phyloP scores from a whole-genome alignment of 1,139 yeast genomes.

The Geotrichum restrictum region DNA sequence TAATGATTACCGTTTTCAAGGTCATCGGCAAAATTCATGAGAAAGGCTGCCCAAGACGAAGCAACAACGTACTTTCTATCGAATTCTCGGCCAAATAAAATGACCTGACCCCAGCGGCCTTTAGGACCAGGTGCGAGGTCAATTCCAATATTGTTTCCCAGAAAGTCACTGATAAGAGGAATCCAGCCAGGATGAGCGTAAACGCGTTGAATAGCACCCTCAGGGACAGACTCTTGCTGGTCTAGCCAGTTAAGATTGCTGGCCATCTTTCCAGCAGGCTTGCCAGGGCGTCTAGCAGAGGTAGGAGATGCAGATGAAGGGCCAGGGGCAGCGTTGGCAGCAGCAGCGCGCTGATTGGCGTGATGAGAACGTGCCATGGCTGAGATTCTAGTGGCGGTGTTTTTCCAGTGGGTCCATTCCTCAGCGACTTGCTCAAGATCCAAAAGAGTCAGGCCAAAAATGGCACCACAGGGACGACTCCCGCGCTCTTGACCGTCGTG shows the following conservation, averaged over 20 bases:
- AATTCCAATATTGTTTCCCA: slow-evolving; percentile 85
- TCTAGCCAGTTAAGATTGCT: slow-evolving; percentile 34
- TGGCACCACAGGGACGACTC: slow-evolving; percentile 69
- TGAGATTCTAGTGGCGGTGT: slow-evolving; percentile 47
- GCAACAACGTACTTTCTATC: slow-evolving; percentile 78
- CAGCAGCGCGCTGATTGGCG: slow-evolving; percentile 23
- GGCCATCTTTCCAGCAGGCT: slow-evolving; percentile 13
- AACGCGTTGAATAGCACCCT: slow-evolving; percentile 60
- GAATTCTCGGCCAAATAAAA: slow-evolving; percentile 83
- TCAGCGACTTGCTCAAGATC: slow-evolving; percentile 68
- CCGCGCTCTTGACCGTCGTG: slow-evolving; percentile 83
- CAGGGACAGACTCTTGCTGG: slow-evolving; percentile 69
- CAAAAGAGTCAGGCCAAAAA: slow-evolving; percentile 66
- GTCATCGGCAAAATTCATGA: slow-evolving; percentile 76
- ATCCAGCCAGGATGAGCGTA: slow-evolving; percentile 91
- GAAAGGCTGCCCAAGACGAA: slow-evolving; percentile 79
- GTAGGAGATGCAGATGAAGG: slow-evolving; percentile 22
- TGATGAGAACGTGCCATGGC: slow-evolving; percentile 25
- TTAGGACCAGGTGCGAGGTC: slow-evolving; percentile 79
- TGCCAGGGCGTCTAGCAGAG: slow-evolving; percentile 8
- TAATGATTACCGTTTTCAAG: slow-evolving; percentile 73
- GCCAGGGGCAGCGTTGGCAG: slow-evolving; percentile 18
- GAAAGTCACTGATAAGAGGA: slow-evolving; percentile 79
- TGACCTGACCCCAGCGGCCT: slow-evolving; percentile 80
- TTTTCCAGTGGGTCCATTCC: slow-evolving; percentile 71